phyloP scores from a whole-genome alignment of 176 grass and related monocot species.

The Aegilops longissima region DNA sequence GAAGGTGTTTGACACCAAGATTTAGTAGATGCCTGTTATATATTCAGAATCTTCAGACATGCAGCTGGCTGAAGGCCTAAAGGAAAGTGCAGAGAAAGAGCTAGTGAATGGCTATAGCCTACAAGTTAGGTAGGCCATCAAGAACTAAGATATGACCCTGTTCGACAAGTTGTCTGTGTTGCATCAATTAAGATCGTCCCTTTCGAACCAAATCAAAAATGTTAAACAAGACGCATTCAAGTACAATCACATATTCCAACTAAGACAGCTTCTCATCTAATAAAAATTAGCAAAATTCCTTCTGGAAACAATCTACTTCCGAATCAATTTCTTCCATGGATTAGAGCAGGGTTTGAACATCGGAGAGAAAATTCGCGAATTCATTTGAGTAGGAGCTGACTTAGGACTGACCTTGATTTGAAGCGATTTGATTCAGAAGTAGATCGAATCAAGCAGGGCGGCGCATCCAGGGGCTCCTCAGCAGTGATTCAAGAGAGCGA shows the following conservation, averaged over 20 bases:
- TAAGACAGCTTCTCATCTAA: background rate
- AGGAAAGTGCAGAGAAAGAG: background rate
- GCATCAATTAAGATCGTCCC: background rate
- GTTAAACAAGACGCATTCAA: background rate
- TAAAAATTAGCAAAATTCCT: background rate
- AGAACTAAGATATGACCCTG: background rate
- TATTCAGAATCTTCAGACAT: background rate
- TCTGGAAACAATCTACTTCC: too few species aligned
- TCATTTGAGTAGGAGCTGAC: too few species aligned
- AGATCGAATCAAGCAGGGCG: too few species aligned
- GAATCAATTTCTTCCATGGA: too few species aligned
- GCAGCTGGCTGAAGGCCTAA: background rate
- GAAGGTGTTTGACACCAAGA: background rate
- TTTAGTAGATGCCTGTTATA: background rate
- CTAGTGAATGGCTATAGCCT: background rate
- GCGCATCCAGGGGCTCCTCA: too few species aligned
- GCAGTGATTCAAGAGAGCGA: too few species aligned
- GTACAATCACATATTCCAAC: background rate
- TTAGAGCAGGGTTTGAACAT: too few species aligned
- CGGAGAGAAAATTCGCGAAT: too few species aligned
- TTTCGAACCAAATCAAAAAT: constrained; percentile 1
- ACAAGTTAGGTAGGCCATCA: background rate
- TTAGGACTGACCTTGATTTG: too few species aligned
- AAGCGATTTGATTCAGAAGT: too few species aligned
- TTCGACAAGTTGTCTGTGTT: background rate